Conservation (phyloP, 495 filamentous ascomycete genomes). For the Staphylotrichum longicolle region DNA sequence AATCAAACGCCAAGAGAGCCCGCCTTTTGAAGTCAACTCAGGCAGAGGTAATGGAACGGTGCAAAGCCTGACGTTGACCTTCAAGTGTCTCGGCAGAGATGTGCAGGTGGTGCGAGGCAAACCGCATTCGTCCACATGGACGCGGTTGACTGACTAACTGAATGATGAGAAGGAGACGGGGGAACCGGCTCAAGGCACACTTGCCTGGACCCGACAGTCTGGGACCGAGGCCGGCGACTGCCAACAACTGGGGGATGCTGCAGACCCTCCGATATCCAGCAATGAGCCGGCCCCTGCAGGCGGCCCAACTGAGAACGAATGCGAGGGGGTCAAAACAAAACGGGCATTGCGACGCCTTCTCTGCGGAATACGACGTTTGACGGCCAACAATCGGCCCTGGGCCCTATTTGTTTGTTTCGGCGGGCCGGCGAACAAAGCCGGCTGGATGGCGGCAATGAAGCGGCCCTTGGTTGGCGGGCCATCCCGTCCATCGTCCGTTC, state of each 20-base stretch:
- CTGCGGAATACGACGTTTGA: background rate
- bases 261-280: too few relatives aligned
- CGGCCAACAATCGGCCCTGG: background rate
- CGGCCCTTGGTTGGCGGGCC: background rate
- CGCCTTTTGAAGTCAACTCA: too few relatives aligned
- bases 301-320: too few relatives aligned
- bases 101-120: background rate
- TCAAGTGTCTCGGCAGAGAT: background rate
- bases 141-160: background rate
- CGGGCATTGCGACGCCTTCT: too few relatives aligned
- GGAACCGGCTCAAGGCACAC: constrained; percentile 12
- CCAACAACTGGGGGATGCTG: background rate
- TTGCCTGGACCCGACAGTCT: constrained; percentile 35
- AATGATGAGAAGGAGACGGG: constrained; percentile 16
- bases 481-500: constrained; percentile 4
- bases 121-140: too few relatives aligned
- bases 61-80: too few relatives aligned
- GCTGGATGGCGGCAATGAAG: constrained; percentile 4
- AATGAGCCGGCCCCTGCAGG: too few relatives aligned
- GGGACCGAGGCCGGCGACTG: constrained; percentile 24
- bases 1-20: too few relatives aligned
- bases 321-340: too few relatives aligned
- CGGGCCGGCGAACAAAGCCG: constrained; percentile 7
- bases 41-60: too few relatives aligned
- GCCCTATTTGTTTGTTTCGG: constrained; percentile 1